A percentile compares a stretch with the other conserved stretches of the same genome.
Evolutionary conservation across 1,284 basidiomycete species (phyloP).

Genomic region (Somion occarium): DNA sequence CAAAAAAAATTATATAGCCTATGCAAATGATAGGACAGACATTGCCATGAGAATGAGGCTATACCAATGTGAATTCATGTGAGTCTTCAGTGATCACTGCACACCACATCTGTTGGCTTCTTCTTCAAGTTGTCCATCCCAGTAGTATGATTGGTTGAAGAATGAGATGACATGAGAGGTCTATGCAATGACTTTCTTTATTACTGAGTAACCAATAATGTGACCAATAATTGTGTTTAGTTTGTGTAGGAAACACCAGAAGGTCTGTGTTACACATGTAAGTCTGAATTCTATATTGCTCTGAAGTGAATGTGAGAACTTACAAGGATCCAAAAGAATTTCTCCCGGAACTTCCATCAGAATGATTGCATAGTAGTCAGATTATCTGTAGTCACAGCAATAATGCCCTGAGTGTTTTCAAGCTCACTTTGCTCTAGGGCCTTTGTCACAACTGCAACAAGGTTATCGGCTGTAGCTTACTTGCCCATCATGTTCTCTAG

Average conservation of each 20-base stretch:
- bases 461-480: conserved; percentile 19
- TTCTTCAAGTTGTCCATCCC: too few relatives aligned
- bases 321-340: conserved; percentile 22
- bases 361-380: conserved; percentile 15
- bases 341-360: conserved; percentile 6
- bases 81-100: conserved; percentile 20
- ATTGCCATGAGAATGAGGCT: conserved; percentile 18
- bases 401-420: conserved; percentile 4
- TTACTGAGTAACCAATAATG: conserved; percentile 18
- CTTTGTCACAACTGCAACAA: conserved; percentile 15
- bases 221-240: conserved; percentile 27
- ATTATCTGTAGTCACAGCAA: conserved; percentile 15
- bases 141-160: conserved; percentile 26
- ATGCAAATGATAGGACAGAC: conserved; percentile 21
- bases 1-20: too few relatives aligned
- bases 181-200: conserved; percentile 19
- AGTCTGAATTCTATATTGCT: not conserved
- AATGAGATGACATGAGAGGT: conserved; percentile 23
- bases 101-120: conserved; percentile 13
- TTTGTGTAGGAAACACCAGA: conserved; percentile 15
- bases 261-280: conserved; percentile 3
- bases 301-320: conserved; percentile 6
- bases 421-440: conserved; percentile 14
- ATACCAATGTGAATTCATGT: conserved; percentile 26
- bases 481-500: conserved; percentile 22